A percentile compares a stretch with the other conserved stretches of the same genome.
Evolutionary conservation across 345 rosid species (phyloP).

Genomic region (Eucalyptus dawsonii): DNA sequence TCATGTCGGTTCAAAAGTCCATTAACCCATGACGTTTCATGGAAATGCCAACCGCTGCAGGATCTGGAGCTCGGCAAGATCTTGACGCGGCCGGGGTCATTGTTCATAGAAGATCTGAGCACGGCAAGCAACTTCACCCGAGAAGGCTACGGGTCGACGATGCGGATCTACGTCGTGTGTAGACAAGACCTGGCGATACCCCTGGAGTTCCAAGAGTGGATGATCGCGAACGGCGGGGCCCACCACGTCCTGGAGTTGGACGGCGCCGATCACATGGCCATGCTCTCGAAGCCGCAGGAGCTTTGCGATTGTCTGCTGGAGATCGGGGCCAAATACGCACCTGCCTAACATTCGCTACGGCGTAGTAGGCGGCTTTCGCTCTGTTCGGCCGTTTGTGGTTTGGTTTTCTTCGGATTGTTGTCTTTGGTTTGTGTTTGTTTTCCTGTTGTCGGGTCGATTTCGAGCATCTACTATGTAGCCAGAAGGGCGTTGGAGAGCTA

Average conservation of each 20-base stretch:
- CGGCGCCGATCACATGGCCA: slow-evolving; percentile 13
- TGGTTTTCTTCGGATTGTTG: not conserved
- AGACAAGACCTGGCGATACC: not conserved
- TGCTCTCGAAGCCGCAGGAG: slow-evolving; percentile 12
- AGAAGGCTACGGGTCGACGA: slow-evolving; percentile 8
- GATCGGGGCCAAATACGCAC: not conserved
- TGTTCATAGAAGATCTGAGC: not conserved
- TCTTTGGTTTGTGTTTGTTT: not conserved
- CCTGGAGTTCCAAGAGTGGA: slow-evolving; percentile 6
- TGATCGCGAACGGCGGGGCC: slow-evolving; percentile 6
- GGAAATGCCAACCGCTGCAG: too few species aligned
- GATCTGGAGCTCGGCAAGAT: too few species aligned
- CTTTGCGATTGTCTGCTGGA: not conserved
- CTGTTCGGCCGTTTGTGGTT: not conserved
- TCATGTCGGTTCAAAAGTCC: not conserved
- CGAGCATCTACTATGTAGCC: not conserved
- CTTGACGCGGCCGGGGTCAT: too few species aligned
- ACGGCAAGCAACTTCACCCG: not conserved
- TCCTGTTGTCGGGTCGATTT: not conserved
- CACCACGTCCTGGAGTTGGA: not conserved
- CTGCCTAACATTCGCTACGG: not conserved
- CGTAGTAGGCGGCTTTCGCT: not conserved
- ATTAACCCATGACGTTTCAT: too few species aligned
- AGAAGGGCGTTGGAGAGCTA: not conserved
- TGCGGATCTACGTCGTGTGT: slow-evolving; percentile 4